A percentile compares a stretch with the other conserved stretches of the same genome.
These are phyloP conservation scores for Annona cherimola DNA, from an alignment of 164 flowering plant genomes.

Conservation along the genomic window DNA sequence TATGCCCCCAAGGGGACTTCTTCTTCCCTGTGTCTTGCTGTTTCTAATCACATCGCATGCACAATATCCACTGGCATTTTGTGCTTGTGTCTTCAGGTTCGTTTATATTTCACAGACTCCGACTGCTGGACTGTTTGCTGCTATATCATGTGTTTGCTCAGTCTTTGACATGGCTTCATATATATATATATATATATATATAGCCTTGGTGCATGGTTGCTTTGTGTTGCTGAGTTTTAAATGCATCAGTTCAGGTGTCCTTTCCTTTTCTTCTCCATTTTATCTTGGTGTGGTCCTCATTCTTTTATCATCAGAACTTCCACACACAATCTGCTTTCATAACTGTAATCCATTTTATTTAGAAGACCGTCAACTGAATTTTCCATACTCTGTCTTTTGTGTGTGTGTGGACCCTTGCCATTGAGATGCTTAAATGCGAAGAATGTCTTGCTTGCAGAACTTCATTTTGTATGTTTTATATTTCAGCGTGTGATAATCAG, in stretches of 20 bases:
- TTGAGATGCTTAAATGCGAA: neutral
- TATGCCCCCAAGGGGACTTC: too few relatives aligned
- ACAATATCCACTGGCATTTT: too few relatives aligned
- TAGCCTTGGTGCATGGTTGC: neutral
- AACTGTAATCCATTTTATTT: neutral
- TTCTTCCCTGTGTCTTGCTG: too few relatives aligned
- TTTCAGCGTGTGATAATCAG: conserved; percentile 17
- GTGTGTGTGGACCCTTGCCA: neutral
- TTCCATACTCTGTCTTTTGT: neutral
- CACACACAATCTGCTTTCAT: neutral
- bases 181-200: too few relatives aligned
- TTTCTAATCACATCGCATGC: too few relatives aligned
- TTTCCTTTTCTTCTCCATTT: neutral
- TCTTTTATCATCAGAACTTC: neutral
- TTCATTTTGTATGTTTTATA: neutral
- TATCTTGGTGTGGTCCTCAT: neutral
- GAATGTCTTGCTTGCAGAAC: neutral
- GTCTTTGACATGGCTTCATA: too few relatives aligned
- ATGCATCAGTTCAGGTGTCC: neutral
- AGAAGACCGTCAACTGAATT: neutral
- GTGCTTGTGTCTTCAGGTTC: too few relatives aligned
- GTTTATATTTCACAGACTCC: too few relatives aligned
- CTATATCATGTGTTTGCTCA: too few relatives aligned
- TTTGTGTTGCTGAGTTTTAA: neutral
- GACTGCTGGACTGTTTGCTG: too few relatives aligned